Conservation (phyloP, 352 stramenopile genomes). For the Blastocystis sp. region DNA sequence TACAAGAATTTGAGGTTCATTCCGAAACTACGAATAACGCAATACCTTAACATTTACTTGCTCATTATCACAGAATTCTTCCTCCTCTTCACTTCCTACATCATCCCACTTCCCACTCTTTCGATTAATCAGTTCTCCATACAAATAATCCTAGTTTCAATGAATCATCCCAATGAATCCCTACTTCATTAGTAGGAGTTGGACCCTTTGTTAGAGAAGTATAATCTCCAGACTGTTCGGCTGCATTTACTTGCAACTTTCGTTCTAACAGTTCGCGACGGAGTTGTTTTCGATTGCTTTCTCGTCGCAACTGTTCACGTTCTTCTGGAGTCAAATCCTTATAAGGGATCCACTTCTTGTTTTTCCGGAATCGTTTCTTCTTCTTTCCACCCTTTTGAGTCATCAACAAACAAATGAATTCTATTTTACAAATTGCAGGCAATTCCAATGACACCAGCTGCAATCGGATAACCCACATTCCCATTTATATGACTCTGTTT, state of each 20-base stretch:
- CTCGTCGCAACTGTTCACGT: not conserved
- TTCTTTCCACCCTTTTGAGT: not conserved
- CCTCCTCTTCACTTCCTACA: not conserved
- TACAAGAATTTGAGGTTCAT: not conserved
- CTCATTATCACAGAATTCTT: not conserved
- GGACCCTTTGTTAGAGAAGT: not conserved
- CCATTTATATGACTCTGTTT: constrained; percentile 29
- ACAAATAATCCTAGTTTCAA: not conserved
- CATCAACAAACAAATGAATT: constrained; percentile 21
- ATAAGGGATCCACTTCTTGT: constrained; percentile 21
- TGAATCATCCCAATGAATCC: not conserved
- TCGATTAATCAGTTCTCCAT: not conserved
- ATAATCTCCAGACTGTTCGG: not conserved
- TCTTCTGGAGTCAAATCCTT: constrained; percentile 7
- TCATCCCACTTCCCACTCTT: not conserved
- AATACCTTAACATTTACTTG: not conserved
- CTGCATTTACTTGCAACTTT: not conserved
- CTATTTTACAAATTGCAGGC: constrained; percentile 23
- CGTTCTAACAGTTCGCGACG: not conserved
- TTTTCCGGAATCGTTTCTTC: constrained; percentile 16
- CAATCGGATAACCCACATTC: constrained; percentile 49
- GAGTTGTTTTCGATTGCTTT: not conserved
- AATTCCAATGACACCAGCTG: constrained; percentile 56
- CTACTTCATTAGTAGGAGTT: not conserved
- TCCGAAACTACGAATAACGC: not conserved